phyloP scores from a whole-genome alignment of 306 rosid genomes.

The Begonia peltatifolia region DNA sequence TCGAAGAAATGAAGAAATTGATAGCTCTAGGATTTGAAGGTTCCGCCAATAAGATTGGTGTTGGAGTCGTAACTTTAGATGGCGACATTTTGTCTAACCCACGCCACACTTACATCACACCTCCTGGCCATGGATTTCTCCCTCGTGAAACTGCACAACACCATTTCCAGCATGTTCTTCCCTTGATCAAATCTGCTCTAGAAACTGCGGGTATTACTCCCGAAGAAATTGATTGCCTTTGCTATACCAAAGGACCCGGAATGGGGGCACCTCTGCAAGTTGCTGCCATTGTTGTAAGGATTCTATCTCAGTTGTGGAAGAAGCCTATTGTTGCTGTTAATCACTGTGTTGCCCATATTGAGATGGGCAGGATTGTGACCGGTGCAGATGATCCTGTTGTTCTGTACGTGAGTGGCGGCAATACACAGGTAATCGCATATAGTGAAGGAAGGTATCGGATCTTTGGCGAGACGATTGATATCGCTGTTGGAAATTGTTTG shows the following conservation, averaged over 20 bases:
- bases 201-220: constrained; percentile 46
- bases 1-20: constrained; percentile 45
- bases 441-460: constrained; percentile 84
- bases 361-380: constrained; percentile 91
- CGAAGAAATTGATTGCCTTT: constrained; percentile 65
- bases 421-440: constrained; percentile 87
- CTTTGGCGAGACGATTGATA: constrained; percentile 91
- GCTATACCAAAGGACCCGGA: constrained; percentile 92
- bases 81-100: constrained; percentile 84
- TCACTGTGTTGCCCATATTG: constrained; percentile 90
- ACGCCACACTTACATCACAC: constrained; percentile 82
- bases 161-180: constrained; percentile 70
- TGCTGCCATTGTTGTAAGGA: constrained; percentile 63
- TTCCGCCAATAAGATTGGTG: constrained; percentile 89
- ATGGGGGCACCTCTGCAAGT: constrained; percentile 95
- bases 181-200: constrained; percentile 57
- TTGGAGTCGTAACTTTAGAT: constrained; percentile 67
- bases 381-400: constrained; percentile 92
- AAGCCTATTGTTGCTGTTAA: constrained; percentile 86
- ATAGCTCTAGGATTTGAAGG: constrained; percentile 85
- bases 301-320: constrained; percentile 78
- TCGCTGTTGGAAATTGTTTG: constrained; percentile 92
- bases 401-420: constrained; percentile 88
- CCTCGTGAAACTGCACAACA: constrained; percentile 95
- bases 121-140: constrained; percentile 92